Conservation (phyloP, 148 eudicot species). For the Talinum fruticosum region DNA sequence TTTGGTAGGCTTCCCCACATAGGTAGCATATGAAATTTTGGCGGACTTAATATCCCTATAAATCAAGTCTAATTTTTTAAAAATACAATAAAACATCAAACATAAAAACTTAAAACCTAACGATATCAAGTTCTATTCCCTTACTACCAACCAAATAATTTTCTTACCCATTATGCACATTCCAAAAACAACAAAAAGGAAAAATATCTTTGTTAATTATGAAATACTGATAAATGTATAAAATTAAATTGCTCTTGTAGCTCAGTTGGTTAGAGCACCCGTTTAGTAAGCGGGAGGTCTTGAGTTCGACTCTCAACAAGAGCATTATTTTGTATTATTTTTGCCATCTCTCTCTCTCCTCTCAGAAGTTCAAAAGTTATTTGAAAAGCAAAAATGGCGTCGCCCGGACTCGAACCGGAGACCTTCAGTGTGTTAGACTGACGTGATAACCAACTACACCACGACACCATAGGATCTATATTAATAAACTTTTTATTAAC, state of each 20-base stretch:
- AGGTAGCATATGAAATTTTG: too few relatives aligned
- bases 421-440: conserved; percentile 89
- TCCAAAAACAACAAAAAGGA: neutral
- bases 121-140: too few relatives aligned
- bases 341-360: neutral
- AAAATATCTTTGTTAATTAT: too few relatives aligned
- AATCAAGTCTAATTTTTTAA: too few relatives aligned
- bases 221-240: too few relatives aligned
- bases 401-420: conserved; percentile 80
- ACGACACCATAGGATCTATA: conserved; percentile 42
- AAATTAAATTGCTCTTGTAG: conserved; percentile 2
- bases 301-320: neutral
- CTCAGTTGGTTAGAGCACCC: neutral
- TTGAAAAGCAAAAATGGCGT: conserved; percentile 29
- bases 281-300: neutral
- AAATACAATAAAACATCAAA: too few relatives aligned
- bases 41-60: too few relatives aligned
- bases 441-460: conserved; percentile 94
- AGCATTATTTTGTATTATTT: neutral
- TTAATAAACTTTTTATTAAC: too few relatives aligned
- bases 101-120: too few relatives aligned
- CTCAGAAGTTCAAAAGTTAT: neutral
- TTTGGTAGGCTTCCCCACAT: too few relatives aligned
- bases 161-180: neutral
- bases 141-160: too few relatives aligned